Percentiles rank a stretch among this genome's conserved stretches.
phyloP scores from a whole-genome alignment of 495 filamentous ascomycete genomes.

The Hypoxylon lienhwacheense region DNA sequence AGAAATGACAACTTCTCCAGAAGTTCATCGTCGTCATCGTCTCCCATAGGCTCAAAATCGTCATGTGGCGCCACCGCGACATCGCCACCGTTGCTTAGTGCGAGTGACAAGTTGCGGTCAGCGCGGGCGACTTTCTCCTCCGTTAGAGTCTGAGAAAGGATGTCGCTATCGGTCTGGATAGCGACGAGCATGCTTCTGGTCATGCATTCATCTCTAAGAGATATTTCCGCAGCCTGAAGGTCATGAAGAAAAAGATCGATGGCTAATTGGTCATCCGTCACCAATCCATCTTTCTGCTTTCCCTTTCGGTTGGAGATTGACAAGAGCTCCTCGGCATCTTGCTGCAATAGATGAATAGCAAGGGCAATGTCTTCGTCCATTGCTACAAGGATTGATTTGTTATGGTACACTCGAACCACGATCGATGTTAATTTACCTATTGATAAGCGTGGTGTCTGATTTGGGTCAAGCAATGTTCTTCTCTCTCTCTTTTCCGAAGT shows the following conservation, averaged over 20 bases:
- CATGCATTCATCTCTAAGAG: slow-evolving; percentile 37
- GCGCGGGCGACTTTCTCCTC: slow-evolving; percentile 25
- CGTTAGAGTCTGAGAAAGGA: slow-evolving; percentile 21
- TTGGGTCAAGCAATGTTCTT: too few relatives aligned
- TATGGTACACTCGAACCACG: too few relatives aligned
- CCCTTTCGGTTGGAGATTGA: slow-evolving; percentile 39
- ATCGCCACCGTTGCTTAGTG: slow-evolving; percentile 5
- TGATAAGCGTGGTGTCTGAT: too few relatives aligned
- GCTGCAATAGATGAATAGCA: slow-evolving; percentile 32
- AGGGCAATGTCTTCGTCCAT: slow-evolving; percentile 19
- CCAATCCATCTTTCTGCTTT: slow-evolving; percentile 34
- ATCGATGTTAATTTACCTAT: too few relatives aligned
- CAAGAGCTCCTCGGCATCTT: slow-evolving; percentile 33
- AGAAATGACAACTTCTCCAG: slow-evolving; percentile 8
- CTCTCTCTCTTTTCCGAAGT: too few relatives aligned
- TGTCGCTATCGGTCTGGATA: slow-evolving; percentile 34
- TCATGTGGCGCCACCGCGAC: not conserved
- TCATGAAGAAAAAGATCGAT: slow-evolving; percentile 36
- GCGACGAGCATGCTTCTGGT: slow-evolving; percentile 39
- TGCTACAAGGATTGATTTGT: not conserved
- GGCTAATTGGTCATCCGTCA: slow-evolving; percentile 39
- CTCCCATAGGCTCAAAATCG: not conserved
- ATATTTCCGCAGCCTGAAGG: slow-evolving; percentile 14
- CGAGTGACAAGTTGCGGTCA: slow-evolving; percentile 22
- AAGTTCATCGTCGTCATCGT: slow-evolving; percentile 2